These are phyloP conservation scores for Pseudogymnoascus sp. DNA, from an alignment of 2,329 filamentous ascomycete genomes.

Conservation along the genomic window DNA sequence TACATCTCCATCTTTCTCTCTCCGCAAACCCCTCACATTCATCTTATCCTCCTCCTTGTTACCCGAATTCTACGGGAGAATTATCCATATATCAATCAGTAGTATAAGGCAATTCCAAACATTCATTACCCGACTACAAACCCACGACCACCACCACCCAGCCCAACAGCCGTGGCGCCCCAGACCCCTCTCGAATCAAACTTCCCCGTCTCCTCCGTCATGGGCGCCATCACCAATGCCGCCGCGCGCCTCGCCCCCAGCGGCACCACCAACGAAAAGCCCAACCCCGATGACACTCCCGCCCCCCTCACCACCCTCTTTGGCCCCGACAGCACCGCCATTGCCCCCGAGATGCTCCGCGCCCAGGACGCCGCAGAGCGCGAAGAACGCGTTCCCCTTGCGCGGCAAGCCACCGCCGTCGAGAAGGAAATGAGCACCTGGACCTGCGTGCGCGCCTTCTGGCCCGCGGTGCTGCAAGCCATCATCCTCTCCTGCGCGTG, in stretches of 20 bases:
- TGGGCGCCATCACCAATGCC: background rate
- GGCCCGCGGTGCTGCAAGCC: background rate
- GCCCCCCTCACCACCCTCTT: background rate
- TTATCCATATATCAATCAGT: background rate
- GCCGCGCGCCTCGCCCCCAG: background rate
- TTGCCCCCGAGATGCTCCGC: background rate
- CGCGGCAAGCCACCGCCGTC: background rate
- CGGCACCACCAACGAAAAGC: background rate
- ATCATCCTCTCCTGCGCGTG: conserved; percentile 2
- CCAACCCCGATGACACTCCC: background rate
- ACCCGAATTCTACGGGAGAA: background rate
- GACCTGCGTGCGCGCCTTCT: background rate
- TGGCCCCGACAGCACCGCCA: background rate
- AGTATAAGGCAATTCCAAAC: background rate
- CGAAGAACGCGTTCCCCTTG: conserved; percentile 2
- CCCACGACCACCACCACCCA: background rate
- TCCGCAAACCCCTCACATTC: background rate
- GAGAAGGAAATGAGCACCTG: conserved; percentile 3
- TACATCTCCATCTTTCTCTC: conserved; percentile 1
- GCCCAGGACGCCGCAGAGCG: background rate
- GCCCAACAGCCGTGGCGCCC: background rate
- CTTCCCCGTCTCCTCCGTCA: background rate
- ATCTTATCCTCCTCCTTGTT: background rate
- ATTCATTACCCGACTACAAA: background rate
- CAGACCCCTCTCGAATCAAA: background rate